Evolutionary conservation across 2,329 filamentous ascomycete species (phyloP).

Genomic region (Pseudopyrenochaeta lycopersici): DNA sequence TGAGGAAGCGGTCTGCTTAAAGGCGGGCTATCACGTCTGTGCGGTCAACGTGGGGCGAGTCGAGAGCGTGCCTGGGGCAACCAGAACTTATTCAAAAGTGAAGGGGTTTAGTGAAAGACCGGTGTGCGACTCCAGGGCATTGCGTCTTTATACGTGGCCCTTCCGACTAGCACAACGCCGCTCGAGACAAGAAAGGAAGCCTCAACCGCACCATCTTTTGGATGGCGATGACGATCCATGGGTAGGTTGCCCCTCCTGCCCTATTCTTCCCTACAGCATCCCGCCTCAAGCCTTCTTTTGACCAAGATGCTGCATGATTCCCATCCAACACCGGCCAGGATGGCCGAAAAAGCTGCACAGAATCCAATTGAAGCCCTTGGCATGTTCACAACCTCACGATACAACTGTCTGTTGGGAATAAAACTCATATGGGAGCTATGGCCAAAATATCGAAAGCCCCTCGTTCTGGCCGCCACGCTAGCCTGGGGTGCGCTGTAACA

Average conservation of each 20-base stretch:
- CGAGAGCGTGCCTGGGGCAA: constrained; percentile 32
- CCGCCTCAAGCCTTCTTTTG: not conserved
- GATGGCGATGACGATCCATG: constrained; percentile 20
- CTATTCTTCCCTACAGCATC: constrained; percentile 6
- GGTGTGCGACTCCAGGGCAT: constrained; percentile 13
- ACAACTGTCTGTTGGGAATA: constrained; percentile 42
- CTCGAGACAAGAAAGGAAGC: constrained; percentile 18
- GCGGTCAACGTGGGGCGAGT: constrained; percentile 31
- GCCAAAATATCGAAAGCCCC: constrained; percentile 28
- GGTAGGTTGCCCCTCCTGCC: constrained; percentile 7
- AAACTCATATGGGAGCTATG: constrained; percentile 29
- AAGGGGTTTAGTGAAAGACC: constrained; percentile 15
- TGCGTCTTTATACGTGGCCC: constrained; percentile 21
- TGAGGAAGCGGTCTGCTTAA: constrained; percentile 34
- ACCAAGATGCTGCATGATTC: not conserved
- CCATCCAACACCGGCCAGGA: not conserved
- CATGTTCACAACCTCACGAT: constrained; percentile 19
- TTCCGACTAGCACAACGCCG: constrained; percentile 19
- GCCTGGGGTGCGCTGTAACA: constrained; percentile 19
- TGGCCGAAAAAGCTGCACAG: constrained; percentile 6
- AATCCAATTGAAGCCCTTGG: constrained; percentile 1
- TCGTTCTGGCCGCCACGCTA: constrained; percentile 26
- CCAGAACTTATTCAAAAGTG: constrained; percentile 12
- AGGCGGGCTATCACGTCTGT: constrained; percentile 22
- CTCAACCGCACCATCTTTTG: constrained; percentile 22